phyloP scores from a whole-genome alignment of 2,329 filamentous ascomycete species.

The Cladosporium sp. region DNA sequence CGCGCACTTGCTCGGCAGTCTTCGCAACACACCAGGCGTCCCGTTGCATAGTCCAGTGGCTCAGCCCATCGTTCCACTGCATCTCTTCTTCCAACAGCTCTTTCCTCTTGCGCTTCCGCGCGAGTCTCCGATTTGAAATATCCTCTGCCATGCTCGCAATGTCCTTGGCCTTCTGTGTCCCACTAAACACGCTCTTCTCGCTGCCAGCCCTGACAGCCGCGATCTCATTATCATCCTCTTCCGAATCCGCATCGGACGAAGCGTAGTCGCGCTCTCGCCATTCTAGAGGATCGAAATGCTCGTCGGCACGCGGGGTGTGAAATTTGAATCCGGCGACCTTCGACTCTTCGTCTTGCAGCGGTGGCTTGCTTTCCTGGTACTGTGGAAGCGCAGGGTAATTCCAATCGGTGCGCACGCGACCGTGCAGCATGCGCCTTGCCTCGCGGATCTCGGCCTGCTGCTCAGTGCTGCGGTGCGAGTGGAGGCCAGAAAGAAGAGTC shows the following conservation, averaged over 20 bases:
- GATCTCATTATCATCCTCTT: constrained; percentile 31
- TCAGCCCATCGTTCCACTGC: constrained; percentile 75
- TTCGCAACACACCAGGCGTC: constrained; percentile 84
- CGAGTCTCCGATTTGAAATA: constrained; percentile 30
- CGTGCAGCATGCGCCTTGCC: constrained; percentile 43
- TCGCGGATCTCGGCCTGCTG: constrained; percentile 43
- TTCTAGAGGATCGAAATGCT: constrained; percentile 34
- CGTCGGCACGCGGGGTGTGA: constrained; percentile 19
- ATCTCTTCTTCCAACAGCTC: constrained; percentile 44
- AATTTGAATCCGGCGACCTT: constrained; percentile 35
- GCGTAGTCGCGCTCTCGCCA: constrained; percentile 49
- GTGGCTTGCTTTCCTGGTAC: constrained; percentile 22
- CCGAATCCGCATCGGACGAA: constrained; percentile 28
- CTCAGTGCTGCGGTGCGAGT: constrained; percentile 28
- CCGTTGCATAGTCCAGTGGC: constrained; percentile 74
- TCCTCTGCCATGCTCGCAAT: constrained; percentile 46
- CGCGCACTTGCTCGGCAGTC: constrained; percentile 44
- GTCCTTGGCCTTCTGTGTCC: constrained; percentile 44
- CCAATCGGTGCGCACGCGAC: constrained; percentile 49
- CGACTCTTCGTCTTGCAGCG: constrained; percentile 9
- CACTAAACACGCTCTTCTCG: constrained; percentile 23
- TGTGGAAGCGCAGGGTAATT: constrained; percentile 40
- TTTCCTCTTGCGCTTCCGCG: constrained; percentile 41
- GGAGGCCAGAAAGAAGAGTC: constrained; percentile 33
- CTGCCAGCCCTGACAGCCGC: constrained; percentile 18